phyloP scores from a whole-genome alignment of 768 basidiomycete species.

The Rhodosporidiobolus odoratus region DNA sequence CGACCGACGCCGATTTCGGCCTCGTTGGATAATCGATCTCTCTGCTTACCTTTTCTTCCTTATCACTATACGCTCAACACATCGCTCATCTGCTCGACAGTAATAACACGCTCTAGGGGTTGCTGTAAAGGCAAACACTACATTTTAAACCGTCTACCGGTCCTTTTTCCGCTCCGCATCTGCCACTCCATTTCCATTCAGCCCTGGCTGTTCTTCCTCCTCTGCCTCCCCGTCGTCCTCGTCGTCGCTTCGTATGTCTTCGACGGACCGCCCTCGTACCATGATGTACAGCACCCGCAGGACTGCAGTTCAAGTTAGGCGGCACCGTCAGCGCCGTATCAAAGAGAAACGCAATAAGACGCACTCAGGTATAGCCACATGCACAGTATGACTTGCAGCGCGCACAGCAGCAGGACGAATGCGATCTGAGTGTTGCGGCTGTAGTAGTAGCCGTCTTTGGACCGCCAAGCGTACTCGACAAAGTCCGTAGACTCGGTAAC shows the following conservation, averaged over 20 bases:
- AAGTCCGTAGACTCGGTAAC: conserved; percentile 54
- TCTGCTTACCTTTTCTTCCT: not conserved
- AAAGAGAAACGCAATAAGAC: not conserved
- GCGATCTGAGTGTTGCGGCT: conserved; percentile 50
- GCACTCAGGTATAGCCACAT: conserved; percentile 34
- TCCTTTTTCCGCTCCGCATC: conserved; percentile 11
- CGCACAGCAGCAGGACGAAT: conserved; percentile 51
- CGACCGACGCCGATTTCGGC: not conserved
- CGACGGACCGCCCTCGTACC: conserved; percentile 65
- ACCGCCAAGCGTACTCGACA: conserved; percentile 59
- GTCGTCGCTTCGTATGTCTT: conserved; percentile 80
- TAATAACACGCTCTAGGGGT: too few species aligned
- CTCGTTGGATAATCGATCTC: not conserved
- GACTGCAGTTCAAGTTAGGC: conserved; percentile 43
- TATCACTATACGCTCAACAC: not conserved
- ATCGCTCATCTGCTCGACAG: not conserved
- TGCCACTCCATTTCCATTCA: not conserved
- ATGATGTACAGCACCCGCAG: conserved; percentile 76
- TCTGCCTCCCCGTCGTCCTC: conserved; percentile 49
- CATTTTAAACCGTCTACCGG: not conserved
- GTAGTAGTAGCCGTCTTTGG: conserved; percentile 57
- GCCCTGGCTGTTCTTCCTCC: not conserved
- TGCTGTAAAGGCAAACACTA: too few species aligned
- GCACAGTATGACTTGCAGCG: conserved; percentile 45
- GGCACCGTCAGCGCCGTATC: not conserved